Evolutionary conservation across 1,139 yeast genomes (phyloP), one percentile per base, ranked within the genome.

Genomic region (Candida labiduridarum): DNA sequence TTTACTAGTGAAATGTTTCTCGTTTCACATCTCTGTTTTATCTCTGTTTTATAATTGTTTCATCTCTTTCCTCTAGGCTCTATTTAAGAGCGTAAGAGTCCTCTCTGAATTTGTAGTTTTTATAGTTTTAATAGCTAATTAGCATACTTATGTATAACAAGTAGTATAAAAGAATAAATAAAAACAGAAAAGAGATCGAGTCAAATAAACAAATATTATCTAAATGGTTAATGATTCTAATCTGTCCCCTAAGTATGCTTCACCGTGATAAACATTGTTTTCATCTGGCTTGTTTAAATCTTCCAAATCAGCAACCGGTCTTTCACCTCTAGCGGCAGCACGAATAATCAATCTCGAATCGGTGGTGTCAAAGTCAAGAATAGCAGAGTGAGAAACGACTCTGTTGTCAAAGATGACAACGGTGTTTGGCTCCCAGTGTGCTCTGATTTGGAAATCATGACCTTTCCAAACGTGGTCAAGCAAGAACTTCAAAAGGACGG

Each of bases 401-500:
- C 91, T 76, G 68, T 85, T 85, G 60, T 86, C 91, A 88, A 90
- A 87, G 19, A 84, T 67, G 22, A 84, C 89, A 31, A 87, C 85
- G 5, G 89, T 82, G 47, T 64, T 65, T 29, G 75, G 72, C 57
- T 71, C 77, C 74, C 76, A 73, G 29, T 55, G 64, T 14, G 74
- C 78, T 60, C 78, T 67, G 50, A 69, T 63, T 55, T 73, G 78
- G 52, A 73, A 68, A 54, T 73, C 78, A 48, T 68, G 75, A 27
- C 73, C 58, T 14, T 53, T 56, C 50, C 79, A 80, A 47, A 84
- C 69, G 58, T 83, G 83, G 41, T 71, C 67, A 55, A 74, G 76
- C 56, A 87, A 68, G 58, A 84, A 79, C 45, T 76, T 66, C 54
- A 85, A 67, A 53, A 86, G 74, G 33, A 74, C 76, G 44, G 79